Conservation (phyloP, 768 basidiomycete genomes). For the Serendipita sp. region DNA sequence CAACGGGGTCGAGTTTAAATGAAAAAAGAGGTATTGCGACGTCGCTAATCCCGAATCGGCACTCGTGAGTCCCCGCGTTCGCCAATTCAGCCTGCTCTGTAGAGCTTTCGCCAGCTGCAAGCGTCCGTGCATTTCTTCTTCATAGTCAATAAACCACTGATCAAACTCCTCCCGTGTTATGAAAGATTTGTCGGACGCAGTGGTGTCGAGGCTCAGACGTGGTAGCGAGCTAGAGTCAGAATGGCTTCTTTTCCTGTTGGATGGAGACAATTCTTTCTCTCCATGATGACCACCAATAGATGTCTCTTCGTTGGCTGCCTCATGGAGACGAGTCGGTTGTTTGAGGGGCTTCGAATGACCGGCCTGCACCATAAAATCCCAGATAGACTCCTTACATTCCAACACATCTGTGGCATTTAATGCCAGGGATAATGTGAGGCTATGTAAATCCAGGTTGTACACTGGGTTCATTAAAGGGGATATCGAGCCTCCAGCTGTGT, state of each 20-base stretch:
- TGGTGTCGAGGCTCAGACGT: too few species aligned
- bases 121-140: neutral
- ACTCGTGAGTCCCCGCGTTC: neutral
- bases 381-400: conserved; percentile 61
- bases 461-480: conserved; percentile 28
- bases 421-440: conserved; percentile 48
- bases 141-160: neutral
- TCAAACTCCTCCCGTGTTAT: neutral
- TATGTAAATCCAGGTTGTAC: conserved; percentile 39
- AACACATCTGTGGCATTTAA: conserved; percentile 47
- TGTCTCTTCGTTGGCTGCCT: neutral
- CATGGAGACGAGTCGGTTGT: neutral
- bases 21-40: too few species aligned
- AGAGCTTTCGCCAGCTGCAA: neutral
- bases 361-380: conserved; percentile 51
- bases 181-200: too few species aligned
- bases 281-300: neutral
- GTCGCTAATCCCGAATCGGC: too few species aligned
- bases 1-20: too few species aligned
- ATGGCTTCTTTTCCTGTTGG: too few species aligned
- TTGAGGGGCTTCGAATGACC: neutral
- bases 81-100: neutral
- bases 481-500: neutral
- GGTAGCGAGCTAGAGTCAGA: too few species aligned
- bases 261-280: neutral